These are phyloP conservation scores for Fusarium incarnatum DNA, from an alignment of 2,329 filamentous ascomycete species.

Conservation along the genomic window DNA sequence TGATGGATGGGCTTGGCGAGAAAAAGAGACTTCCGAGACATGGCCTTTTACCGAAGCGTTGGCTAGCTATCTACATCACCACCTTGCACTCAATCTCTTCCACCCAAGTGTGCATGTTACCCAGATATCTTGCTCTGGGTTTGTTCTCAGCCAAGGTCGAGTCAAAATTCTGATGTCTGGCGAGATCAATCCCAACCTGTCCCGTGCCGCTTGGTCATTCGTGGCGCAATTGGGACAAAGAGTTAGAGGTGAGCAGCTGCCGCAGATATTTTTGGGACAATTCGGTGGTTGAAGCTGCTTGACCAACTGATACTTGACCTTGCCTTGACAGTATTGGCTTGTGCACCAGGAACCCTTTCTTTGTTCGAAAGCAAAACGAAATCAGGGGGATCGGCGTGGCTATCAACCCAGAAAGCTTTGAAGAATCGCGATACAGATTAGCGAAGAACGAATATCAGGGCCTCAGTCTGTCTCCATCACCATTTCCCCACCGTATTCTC, in stretches of 20 bases:
- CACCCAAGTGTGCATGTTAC: conserved; percentile 65
- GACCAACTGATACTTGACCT: neutral
- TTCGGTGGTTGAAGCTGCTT: conserved; percentile 25
- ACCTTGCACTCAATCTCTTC: conserved; percentile 66
- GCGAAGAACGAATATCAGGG: neutral
- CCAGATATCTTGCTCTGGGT: conserved; percentile 67
- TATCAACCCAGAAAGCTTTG: neutral
- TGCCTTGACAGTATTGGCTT: neutral
- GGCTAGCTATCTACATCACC: conserved; percentile 61
- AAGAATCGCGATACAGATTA: neutral
- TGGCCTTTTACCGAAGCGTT: conserved; percentile 64
- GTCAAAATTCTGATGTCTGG: conserved; percentile 59
- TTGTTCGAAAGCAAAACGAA: neutral
- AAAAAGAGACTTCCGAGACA: conserved; percentile 28
- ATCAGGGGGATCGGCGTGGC: neutral
- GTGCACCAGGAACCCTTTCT: neutral
- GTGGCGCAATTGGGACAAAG: conserved; percentile 52
- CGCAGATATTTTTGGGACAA: conserved; percentile 41
- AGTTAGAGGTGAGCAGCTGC: conserved; percentile 46
- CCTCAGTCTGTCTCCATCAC: neutral
- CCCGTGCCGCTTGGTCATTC: conserved; percentile 54
- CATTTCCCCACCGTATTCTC: neutral
- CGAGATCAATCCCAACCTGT: conserved; percentile 48
- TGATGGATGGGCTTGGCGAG: conserved; percentile 65
- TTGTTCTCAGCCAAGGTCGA: conserved; percentile 64